Base-by-base conservation (phyloP, 257 asterid genomes). In the Cynanchum wilfordii region DNA sequence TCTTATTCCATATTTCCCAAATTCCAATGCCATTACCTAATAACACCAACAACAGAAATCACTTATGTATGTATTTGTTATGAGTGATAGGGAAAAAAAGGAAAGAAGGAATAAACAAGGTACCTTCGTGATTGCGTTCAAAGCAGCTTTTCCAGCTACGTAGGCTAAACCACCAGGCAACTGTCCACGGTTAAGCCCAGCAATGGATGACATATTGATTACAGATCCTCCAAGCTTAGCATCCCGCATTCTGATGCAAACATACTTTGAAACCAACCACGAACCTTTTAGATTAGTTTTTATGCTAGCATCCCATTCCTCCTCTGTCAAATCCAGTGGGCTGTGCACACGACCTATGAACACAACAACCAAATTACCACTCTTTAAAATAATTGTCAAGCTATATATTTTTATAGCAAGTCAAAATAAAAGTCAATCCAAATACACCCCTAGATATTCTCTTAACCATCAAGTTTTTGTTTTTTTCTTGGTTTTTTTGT, bases 1-100 rank as follows among this genome's bases (percentile, higher is more conserved):
- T 73, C 90, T 81, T 76, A 92, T 92, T 20, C 83, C 83, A 75
- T 88, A 60, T 5, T 4, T 70, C 51, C 96, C 96, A 25, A 89
- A 73, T 78, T 89, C 97, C 79, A 87, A 0, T 1, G 96, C 97
- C 98, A 92, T 90, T n/a, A 80, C 72, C 97, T 92, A 81, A 67
- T 92, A 81, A 67, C 51, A n/a, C n/a, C n/a, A 72, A 24, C 56
- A 66, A 60, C 20, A 62, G 7, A 11, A 73, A 55, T 50, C 12
- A 11, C 38, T 33, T 30, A 4, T 30, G 36, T 4, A 30, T n/a
- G 2, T 4, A 30, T 2, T 30, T 30, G 36, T 30, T 30, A 30
- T 30, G 4, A 33, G 38, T 33, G 38, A 33, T 33, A 33, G 38
- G 5, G 4, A 33, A 33, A 33, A 30, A 30, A 33, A 4, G 38